A percentile compares a stretch with the other conserved stretches of the same genome.
phyloP scores from a whole-genome alignment of 352 stramenopile species.

The Pythium inflatum region DNA sequence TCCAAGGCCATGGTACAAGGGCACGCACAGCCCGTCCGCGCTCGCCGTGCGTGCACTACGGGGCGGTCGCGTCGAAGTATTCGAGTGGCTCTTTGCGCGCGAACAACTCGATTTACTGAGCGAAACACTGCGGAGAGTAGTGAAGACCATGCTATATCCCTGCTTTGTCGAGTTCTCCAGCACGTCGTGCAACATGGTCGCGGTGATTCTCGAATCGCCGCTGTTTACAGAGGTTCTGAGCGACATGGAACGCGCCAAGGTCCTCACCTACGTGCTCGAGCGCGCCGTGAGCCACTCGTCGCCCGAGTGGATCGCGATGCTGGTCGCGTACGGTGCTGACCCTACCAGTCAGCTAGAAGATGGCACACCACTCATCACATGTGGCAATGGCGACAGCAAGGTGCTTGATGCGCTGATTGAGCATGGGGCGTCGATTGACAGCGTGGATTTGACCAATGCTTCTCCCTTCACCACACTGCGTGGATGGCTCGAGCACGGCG shows the following conservation, averaged over 20 bases:
- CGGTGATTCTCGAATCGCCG: conserved; percentile 8
- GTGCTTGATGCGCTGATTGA: too few relatives aligned
- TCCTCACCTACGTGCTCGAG: neutral
- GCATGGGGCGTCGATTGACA: too few relatives aligned
- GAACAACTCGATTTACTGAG: neutral
- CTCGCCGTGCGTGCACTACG: neutral
- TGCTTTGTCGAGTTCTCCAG: neutral
- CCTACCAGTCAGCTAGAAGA: too few relatives aligned
- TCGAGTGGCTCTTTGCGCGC: conserved; percentile 11
- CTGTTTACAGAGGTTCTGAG: neutral
- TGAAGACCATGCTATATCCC: neutral
- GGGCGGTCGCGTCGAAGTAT: neutral
- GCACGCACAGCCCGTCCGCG: neutral
- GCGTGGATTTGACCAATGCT: too few relatives aligned
- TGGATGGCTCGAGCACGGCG: conserved; percentile 31
- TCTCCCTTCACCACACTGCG: too few relatives aligned
- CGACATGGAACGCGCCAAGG: neutral
- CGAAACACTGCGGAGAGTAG: neutral
- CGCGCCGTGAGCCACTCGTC: neutral
- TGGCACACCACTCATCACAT: too few relatives aligned
- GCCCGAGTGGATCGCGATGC: neutral
- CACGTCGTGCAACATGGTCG: conserved; percentile 5
- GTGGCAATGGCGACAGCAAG: too few relatives aligned
- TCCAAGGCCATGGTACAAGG: neutral
- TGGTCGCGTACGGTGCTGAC: neutral